A percentile compares a stretch with the other conserved stretches of the same genome.
phyloP scores from a whole-genome alignment of 1,139 yeast species.

The Protomyces lactucae-debilis region DNA sequence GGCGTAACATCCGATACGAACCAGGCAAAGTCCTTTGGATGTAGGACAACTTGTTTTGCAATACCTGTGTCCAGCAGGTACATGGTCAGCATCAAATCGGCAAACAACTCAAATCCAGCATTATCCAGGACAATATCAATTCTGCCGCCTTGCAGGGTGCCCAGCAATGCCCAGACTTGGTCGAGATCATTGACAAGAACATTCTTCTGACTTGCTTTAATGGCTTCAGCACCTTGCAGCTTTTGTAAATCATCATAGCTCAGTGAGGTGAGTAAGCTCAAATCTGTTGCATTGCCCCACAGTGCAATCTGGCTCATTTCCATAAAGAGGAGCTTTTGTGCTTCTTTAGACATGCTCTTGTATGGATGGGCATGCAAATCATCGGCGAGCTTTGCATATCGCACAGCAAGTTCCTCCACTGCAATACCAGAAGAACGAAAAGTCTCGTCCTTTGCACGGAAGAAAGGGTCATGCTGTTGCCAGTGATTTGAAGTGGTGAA shows the following conservation, averaged over 20 bases:
- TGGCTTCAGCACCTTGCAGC: conserved; percentile 75
- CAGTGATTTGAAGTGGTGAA: conserved; percentile 47
- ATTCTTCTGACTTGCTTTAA: conserved; percentile 77
- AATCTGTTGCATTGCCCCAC: conserved; percentile 98
- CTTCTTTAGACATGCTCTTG: conserved; percentile 42
- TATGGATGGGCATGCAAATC: conserved; percentile 38
- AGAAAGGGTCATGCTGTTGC: conserved; percentile 67
- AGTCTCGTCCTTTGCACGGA: conserved; percentile 62
- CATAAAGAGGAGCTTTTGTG: conserved; percentile 44
- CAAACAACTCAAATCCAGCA: conserved; percentile 89
- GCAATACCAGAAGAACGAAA: conserved; percentile 72
- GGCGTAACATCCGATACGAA: conserved; percentile 94
- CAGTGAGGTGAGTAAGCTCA: conserved; percentile 72
- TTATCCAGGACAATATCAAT: conserved; percentile 88
- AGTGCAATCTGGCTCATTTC: conserved; percentile 84
- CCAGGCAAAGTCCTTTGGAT: conserved; percentile 91
- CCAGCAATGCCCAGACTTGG: conserved; percentile 54
- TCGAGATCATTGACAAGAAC: conserved; percentile 73
- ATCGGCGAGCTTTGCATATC: conserved; percentile 52
- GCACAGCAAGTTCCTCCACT: conserved; percentile 71
- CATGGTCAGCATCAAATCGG: conserved; percentile 72
- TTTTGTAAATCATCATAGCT: conserved; percentile 83
- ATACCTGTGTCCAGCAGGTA: conserved; percentile 70
- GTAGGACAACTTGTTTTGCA: conserved; percentile 62
- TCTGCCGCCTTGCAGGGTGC: conserved; percentile 44